These are phyloP conservation scores for Plasmopara halstedii DNA, from an alignment of 352 stramenopile species.

Conservation along the genomic window DNA sequence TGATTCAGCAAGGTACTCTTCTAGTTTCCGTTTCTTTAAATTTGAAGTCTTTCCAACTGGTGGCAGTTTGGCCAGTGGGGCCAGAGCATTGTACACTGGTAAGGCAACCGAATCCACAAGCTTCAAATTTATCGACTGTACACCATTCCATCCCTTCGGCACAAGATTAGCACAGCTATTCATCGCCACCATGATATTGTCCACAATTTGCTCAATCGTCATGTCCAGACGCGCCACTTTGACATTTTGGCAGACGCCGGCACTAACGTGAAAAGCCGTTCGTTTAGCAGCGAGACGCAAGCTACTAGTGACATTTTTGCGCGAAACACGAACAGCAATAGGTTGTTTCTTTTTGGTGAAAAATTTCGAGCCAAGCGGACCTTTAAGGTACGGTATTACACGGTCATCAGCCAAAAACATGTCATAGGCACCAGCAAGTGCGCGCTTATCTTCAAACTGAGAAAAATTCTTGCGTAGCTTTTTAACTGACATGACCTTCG, in stretches of 20 bases:
- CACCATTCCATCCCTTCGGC: constrained; percentile 85
- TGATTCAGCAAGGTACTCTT: constrained; percentile 31
- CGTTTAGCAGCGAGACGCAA: constrained; percentile 41
- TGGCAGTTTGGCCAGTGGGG: constrained; percentile 54
- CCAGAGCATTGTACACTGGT: constrained; percentile 85
- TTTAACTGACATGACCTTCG: constrained; percentile 76
- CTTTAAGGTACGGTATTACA: constrained; percentile 67
- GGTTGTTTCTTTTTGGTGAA: constrained; percentile 80
- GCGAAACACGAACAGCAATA: constrained; percentile 63
- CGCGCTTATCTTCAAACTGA: constrained; percentile 66
- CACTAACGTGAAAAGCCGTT: constrained; percentile 82
- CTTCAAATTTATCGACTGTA: constrained; percentile 90
- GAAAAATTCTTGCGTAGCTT: constrained; percentile 78
- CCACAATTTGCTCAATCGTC: constrained; percentile 53
- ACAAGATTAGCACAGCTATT: constrained; percentile 73
- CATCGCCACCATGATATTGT: constrained; percentile 69
- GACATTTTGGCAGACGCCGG: constrained; percentile 86
- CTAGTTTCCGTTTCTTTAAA: constrained; percentile 60
- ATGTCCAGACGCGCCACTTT: constrained; percentile 72
- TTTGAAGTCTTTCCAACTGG: constrained; percentile 39
- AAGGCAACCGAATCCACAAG: constrained; percentile 81
- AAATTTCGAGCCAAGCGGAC: constrained; percentile 58
- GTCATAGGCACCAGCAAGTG: constrained; percentile 63
- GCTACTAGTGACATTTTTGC: constrained; percentile 40
- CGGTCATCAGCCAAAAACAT: constrained; percentile 75